Conservation (phyloP, 2,329 filamentous ascomycete species). For the Macroventuria anomochaeta region DNA sequence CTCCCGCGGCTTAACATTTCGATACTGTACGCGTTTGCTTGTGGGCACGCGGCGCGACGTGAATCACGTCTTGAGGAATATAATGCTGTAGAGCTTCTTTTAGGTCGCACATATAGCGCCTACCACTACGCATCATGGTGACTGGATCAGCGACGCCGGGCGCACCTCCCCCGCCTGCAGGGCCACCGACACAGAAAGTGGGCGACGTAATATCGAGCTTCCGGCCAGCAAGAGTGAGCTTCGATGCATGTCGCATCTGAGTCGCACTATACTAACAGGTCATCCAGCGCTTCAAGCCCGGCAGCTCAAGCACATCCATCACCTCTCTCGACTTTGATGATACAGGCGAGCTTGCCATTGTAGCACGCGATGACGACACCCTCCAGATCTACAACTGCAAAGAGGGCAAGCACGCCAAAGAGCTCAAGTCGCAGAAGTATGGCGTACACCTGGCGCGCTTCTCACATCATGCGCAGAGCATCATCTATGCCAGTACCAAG, state of each 20-base stretch:
- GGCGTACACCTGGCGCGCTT: constrained; percentile 93
- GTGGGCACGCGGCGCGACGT: constrained; percentile 12
- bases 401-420: constrained; percentile 88
- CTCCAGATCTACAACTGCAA: constrained; percentile 95
- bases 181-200: constrained; percentile 62
- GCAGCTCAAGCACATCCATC: constrained; percentile 65
- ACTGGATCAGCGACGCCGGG: constrained; percentile 43
- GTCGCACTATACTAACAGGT: constrained; percentile 17
- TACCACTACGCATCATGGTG: constrained; percentile 35
- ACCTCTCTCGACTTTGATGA: constrained; percentile 97
- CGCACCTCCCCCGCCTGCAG: constrained; percentile 42
- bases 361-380: constrained; percentile 90
- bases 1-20: constrained; percentile 17
- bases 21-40: constrained; percentile 9
- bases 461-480: constrained; percentile 87
- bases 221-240: constrained; percentile 76
- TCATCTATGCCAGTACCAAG: constrained; percentile 95
- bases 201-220: constrained; percentile 79
- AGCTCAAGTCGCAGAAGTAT: constrained; percentile 93
- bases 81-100: constrained; percentile 3
- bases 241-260: background rate
- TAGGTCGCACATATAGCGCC: background rate
- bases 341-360: constrained; percentile 88
- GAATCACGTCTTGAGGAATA: background rate
- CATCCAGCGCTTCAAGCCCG: constrained; percentile 54